phyloP scores from a whole-genome alignment of 2,329 filamentous ascomycete genomes.

The Ascochyta lentis region DNA sequence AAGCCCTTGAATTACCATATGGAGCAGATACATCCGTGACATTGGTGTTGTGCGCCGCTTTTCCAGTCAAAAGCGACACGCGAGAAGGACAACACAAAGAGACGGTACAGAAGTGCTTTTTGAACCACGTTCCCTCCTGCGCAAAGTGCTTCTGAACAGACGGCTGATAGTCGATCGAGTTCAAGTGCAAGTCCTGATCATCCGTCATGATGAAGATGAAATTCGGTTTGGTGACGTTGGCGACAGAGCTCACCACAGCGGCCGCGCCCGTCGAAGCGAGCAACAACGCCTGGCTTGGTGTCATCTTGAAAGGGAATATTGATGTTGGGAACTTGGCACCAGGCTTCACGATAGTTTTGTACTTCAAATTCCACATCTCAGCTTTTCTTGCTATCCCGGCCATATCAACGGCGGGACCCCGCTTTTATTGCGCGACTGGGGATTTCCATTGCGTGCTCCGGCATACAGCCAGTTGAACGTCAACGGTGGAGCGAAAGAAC shows the following conservation, averaged over 20 bases:
- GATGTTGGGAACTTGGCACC: neutral
- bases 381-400: neutral
- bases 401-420: slow-evolving; percentile 1
- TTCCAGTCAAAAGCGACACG: slow-evolving; percentile 70
- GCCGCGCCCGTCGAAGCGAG: slow-evolving; percentile 10
- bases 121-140: slow-evolving; percentile 65
- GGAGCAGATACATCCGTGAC: slow-evolving; percentile 66
- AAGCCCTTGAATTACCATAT: slow-evolving; percentile 51
- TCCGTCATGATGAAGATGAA: slow-evolving; percentile 73
- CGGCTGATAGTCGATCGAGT: slow-evolving; percentile 68
- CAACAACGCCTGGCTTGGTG: slow-evolving; percentile 13
- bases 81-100: slow-evolving; percentile 72
- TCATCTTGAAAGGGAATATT: slow-evolving; percentile 4
- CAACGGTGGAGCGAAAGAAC: neutral
- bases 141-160: slow-evolving; percentile 62
- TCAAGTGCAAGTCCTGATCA: slow-evolving; percentile 69
- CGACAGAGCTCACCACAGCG: neutral
- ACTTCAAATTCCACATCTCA: neutral
- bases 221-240: slow-evolving; percentile 51
- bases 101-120: slow-evolving; percentile 70
- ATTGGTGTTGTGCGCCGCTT: slow-evolving; percentile 73
- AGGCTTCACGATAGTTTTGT: neutral
- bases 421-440: slow-evolving; percentile 12
- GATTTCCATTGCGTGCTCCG: slow-evolving; percentile 9
- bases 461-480: neutral